Base-by-base conservation (phyloP, 2,329 filamentous ascomycete genomes). In the Lecanicillium sp. region DNA sequence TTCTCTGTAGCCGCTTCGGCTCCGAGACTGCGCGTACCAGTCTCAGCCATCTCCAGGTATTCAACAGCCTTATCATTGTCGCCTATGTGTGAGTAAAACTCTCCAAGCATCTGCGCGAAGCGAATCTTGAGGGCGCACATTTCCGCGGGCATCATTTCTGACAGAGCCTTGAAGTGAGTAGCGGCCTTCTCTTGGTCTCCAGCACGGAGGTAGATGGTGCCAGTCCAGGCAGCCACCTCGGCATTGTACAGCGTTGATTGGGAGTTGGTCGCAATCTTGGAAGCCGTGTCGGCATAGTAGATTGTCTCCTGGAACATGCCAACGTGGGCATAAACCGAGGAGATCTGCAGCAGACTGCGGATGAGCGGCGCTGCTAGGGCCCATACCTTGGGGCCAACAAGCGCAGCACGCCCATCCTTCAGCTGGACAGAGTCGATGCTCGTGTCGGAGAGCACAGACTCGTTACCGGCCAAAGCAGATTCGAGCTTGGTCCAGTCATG, bases 301-400 rank as follows among this genome's bases (percentile, higher is more conserved):
- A 91, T 69, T 2, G 91, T 91, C 62, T 97, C 91, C 51, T 88
- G 83, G 54, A 90, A 88, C 67, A 95, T 78, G 23, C 93, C 93
- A 53, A 93, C 79, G 54, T 95, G 85, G 1, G 86, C 81, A 56
- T 90, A 95, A 1, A 95, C 72, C 4, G 78, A 77, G 0, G 89
- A 89, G 3, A 95, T 77, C 50, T 90, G 83, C 51, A 83, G 67
- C 12, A 95, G 71, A 48, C 83, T 81, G 24, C 79, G 77, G 56
- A 90, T 83, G 17, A 96, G 74, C 1, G 84, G 81, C 23, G 81
- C 78, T 7, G 93, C 82, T 17, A 95, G 72, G 5, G 77, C 74
- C 91, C 91, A 97, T 58, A 91, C 90, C 2, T 79, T 75, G 1
- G 88, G 81, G 1, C 69, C 44, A 37, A 61, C 55, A n/a, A 62